Evolutionary conservation across 352 stramenopile species (phyloP), one percentile per base, ranked within the genome.

Genomic region (Plasmopara muralis): DNA sequence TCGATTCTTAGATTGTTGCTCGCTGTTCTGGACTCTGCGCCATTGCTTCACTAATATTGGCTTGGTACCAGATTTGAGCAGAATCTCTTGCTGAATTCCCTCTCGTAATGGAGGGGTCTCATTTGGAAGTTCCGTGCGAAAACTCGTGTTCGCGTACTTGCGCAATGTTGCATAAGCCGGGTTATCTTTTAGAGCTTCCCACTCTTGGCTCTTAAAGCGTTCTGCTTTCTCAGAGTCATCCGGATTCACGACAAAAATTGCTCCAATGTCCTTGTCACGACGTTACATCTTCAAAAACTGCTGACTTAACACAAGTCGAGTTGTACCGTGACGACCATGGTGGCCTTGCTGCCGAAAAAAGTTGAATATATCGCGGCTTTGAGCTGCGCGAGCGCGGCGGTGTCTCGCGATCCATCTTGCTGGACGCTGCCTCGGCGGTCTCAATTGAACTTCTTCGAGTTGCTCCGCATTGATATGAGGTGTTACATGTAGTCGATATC

Each of bases 151-250:
- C 20, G 20, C 20, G 20, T 25, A 25, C 20, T 25, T 25, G 20
- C 20, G 20, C 20, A 25, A 3, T 25, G 20, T 25, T 25, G 20
- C 20, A 25, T 25, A 25, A 25, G 20, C 20, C 20, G 20, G 2
- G 4, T 39, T 39, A 39, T 39, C 9, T 5, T 38, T 14, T 1
- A 38, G 33, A 38, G 33, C 33, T 20, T 43, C n/a, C n/a, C 10
- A 43, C 8, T 4, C 38, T 44, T 44, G 39, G 13, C 10, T n/a
- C 39, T 44, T 44, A 43, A 43, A 43, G n/a, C 37, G 9, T 43
- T n/a, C 37, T 18, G n/a, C 37, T 16, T 43, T 43, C n/a, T 43
- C 37, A 9, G 37, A 43, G 8, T 43, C 37, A 16, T 43, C 4
- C n/a, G 37, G 9, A 43, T 18, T 43, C 2, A 43, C 37, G n/a